These are phyloP conservation scores for Psilocybe sp. DNA, from an alignment of 768 basidiomycete genomes.

Conservation along the genomic window DNA sequence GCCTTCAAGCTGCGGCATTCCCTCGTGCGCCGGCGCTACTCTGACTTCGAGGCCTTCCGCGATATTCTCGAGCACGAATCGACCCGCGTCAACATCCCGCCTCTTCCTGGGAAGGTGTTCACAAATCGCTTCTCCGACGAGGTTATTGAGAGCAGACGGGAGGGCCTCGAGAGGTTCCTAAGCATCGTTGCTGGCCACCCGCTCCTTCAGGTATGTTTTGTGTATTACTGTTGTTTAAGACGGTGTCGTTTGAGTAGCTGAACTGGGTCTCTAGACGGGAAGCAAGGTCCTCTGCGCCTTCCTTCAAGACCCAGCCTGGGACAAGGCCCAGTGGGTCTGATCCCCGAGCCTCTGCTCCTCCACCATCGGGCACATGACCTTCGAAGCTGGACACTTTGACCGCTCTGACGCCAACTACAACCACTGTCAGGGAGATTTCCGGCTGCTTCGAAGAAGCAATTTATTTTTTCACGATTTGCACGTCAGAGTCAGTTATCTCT, in stretches of 20 bases:
- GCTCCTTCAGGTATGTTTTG: constrained; percentile 80
- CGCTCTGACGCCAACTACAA: neutral
- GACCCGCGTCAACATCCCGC: constrained; percentile 95
- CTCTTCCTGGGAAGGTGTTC: constrained; percentile 97
- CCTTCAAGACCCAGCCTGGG: constrained; percentile 93
- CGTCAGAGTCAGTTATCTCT: no score
- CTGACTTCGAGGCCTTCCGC: constrained; percentile 94
- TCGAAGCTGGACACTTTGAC: neutral
- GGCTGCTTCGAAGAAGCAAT: no score
- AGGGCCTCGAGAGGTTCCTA: constrained; percentile 92
- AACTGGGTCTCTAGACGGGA: constrained; percentile 63
- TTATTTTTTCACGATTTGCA: no score
- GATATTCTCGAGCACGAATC: constrained; percentile 97
- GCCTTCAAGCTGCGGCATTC: constrained; percentile 98
- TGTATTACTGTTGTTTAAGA: constrained; percentile 18
- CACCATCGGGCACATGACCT: neutral
- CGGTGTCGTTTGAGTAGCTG: constrained; percentile 6
- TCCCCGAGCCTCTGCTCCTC: neutral
- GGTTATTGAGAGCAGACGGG: constrained; percentile 87
- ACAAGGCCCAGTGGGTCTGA: constrained; percentile 76
- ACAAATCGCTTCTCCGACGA: constrained; percentile 98
- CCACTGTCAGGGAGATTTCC: no score
- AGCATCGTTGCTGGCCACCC: constrained; percentile 98
- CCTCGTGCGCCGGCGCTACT: constrained; percentile 83
- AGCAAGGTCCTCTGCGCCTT: constrained; percentile 96